Percentiles rank a stretch among this genome's conserved stretches.
Evolutionary conservation across 352 stramenopile genomes (phyloP).

Genomic region (Globisporangium splendens): DNA sequence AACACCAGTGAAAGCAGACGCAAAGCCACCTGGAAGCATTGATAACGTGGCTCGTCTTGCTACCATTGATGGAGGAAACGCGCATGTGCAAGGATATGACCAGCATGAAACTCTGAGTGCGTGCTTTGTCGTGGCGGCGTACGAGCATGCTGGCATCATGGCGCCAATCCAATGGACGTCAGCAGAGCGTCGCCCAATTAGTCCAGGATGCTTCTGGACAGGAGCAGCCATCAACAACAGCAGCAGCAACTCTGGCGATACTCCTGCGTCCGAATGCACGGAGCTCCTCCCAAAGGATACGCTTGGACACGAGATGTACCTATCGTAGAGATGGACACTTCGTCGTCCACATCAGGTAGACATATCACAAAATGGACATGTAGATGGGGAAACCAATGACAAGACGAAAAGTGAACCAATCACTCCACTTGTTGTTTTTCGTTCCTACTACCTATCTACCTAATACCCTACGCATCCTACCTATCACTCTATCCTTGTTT

Average conservation of each 20-base stretch:
- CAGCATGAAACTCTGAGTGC: conserved; percentile 25
- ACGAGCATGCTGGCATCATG: conserved; percentile 34
- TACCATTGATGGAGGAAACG: neutral
- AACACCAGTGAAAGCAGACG: no score
- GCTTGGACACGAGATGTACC: conserved; percentile 12
- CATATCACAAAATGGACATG: no score
- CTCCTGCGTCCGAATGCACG: neutral
- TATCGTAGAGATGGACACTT: neutral
- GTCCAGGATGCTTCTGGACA: conserved; percentile 1
- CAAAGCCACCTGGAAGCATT: no score
- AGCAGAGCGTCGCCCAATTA: neutral
- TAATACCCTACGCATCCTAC: conserved; percentile 1
- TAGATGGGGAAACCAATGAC: no score
- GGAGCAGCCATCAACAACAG: neutral
- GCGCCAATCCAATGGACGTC: neutral
- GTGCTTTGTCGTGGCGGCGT: conserved; percentile 36
- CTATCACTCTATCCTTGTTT: conserved; percentile 11
- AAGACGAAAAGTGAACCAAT: neutral
- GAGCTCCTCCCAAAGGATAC: conserved; percentile 10
- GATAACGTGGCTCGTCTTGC: no score
- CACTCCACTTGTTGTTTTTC: neutral
- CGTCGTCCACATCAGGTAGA: no score
- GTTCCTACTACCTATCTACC: conserved; percentile 2
- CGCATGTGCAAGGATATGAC: neutral
- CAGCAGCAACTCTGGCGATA: no score